A percentile compares a stretch with the other conserved stretches of the same genome.
Conservation (phyloP, 768 basidiomycete species). For the Mycena galopus region DNA sequence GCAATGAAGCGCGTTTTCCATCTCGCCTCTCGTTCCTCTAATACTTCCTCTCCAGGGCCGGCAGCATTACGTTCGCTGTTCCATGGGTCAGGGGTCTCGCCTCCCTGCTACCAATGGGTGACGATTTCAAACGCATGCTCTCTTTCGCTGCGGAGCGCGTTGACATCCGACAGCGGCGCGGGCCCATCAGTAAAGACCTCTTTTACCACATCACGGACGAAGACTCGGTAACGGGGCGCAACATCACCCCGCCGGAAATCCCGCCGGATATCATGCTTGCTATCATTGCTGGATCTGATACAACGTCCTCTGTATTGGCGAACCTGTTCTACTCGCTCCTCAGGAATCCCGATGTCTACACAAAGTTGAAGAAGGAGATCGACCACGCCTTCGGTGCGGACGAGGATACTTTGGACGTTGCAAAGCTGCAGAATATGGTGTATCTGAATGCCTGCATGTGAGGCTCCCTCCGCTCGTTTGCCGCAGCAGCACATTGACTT, state of each 20-base stretch:
- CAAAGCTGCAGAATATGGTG: neutral
- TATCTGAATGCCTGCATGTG: too few species aligned
- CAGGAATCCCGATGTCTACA: neutral
- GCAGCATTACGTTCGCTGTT: too few species aligned
- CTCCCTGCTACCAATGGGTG: slow-evolving; percentile 6
- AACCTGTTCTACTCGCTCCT: too few species aligned
- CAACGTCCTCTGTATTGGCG: too few species aligned
- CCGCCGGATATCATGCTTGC: slow-evolving; percentile 3
- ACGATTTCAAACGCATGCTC: slow-evolving; percentile 6
- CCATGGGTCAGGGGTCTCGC: neutral
- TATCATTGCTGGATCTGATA: neutral
- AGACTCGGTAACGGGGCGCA: slow-evolving; percentile 6
- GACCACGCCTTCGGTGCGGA: neutral
- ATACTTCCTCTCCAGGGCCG: slow-evolving; percentile 2
- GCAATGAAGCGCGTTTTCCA: slow-evolving; percentile 6
- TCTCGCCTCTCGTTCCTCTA: slow-evolving; percentile 8
- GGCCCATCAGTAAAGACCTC: neutral
- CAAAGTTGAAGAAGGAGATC: slow-evolving; percentile 8
- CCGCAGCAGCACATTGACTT: too few species aligned
- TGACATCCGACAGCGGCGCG: too few species aligned
- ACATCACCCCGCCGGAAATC: slow-evolving; percentile 8
- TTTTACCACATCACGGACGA: slow-evolving; percentile 8
- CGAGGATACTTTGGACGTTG: slow-evolving; percentile 8
- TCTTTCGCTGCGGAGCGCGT: slow-evolving; percentile 2
- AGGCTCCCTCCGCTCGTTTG: too few species aligned